Conservation (phyloP, 441 rosid genomes). For the Cnidoscolus chayamansa region DNA sequence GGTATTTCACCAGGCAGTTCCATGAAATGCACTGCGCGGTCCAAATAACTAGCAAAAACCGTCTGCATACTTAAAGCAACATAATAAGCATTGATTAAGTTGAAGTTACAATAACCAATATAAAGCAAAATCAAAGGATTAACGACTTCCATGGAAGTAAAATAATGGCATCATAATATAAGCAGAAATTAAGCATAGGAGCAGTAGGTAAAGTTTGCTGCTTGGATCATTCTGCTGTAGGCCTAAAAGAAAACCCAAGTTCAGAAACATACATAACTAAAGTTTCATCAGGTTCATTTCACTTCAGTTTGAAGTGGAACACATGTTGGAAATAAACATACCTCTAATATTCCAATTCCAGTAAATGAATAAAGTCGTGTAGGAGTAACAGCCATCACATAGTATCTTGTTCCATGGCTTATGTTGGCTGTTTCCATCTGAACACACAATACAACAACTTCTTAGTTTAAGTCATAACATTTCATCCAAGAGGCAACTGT, state of each 20-base stretch:
- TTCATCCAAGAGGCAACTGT: background rate
- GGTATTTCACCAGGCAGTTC: slow-evolving; percentile 99
- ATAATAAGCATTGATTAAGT: slow-evolving; percentile 16
- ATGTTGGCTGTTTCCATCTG: slow-evolving; percentile 93
- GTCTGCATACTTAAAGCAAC: slow-evolving; percentile 43
- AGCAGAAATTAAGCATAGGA: background rate
- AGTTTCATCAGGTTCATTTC: background rate
- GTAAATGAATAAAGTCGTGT: slow-evolving; percentile 96
- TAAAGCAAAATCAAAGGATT: background rate
- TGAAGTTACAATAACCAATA: background rate
- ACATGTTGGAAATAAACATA: slow-evolving; percentile 38
- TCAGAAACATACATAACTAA: background rate
- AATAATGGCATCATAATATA: background rate
- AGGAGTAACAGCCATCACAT: slow-evolving; percentile 99
- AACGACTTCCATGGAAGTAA: background rate
- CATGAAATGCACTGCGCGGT: slow-evolving; percentile 97
- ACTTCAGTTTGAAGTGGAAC: slow-evolving; percentile 1
- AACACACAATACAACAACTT: slow-evolving; percentile 15
- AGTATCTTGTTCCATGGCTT: slow-evolving; percentile 75
- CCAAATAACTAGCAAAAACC: slow-evolving; percentile 82
- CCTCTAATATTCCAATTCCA: slow-evolving; percentile 89
- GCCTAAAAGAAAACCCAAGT: background rate
- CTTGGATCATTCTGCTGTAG: background rate
- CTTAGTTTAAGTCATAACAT: background rate
- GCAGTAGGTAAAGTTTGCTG: background rate